Conservation (phyloP, 495 filamentous ascomycete genomes). For the Penicillium daleae region DNA sequence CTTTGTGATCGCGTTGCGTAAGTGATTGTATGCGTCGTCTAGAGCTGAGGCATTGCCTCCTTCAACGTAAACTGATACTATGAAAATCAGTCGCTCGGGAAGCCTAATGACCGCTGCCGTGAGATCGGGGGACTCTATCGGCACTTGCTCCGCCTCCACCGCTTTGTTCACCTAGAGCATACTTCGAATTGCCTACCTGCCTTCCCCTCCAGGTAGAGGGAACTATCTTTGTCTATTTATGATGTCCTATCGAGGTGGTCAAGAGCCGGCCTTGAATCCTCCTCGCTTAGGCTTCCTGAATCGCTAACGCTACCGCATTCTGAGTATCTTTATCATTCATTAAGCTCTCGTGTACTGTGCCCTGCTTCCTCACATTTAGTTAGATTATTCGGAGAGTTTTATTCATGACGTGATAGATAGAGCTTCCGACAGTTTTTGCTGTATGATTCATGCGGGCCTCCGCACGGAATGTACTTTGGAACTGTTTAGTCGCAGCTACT, state of each 20-base stretch:
- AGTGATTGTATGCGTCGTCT: slow-evolving; percentile 15
- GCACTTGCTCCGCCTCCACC: slow-evolving; percentile 31
- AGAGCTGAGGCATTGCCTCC: slow-evolving; percentile 17
- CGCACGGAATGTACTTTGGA: not conserved
- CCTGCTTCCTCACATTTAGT: slow-evolving; percentile 37
- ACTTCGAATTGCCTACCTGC: slow-evolving; percentile 32
- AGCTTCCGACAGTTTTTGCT: slow-evolving; percentile 37
- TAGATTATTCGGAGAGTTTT: slow-evolving; percentile 33
- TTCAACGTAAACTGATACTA: slow-evolving; percentile 35
- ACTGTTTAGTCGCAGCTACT: slow-evolving; percentile 19
- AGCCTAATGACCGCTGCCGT: slow-evolving; percentile 27
- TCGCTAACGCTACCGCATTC: slow-evolving; percentile 26
- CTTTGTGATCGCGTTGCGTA: slow-evolving; percentile 18
- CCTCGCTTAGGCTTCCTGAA: slow-evolving; percentile 32
- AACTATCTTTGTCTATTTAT: slow-evolving; percentile 37
- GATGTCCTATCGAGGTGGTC: slow-evolving; percentile 32
- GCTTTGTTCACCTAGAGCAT: slow-evolving; percentile 39
- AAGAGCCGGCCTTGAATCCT: slow-evolving; percentile 25
- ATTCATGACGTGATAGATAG: slow-evolving; percentile 31
- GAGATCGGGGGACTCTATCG: slow-evolving; percentile 31
- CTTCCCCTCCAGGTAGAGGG: slow-evolving; percentile 17
- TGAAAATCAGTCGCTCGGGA: slow-evolving; percentile 17
- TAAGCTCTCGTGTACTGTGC: slow-evolving; percentile 29
- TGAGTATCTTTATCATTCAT: slow-evolving; percentile 33
- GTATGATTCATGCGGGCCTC: slow-evolving; percentile 12